Evolutionary conservation across 768 basidiomycete species (phyloP).

Genomic region (Kondoa subrosea): DNA sequence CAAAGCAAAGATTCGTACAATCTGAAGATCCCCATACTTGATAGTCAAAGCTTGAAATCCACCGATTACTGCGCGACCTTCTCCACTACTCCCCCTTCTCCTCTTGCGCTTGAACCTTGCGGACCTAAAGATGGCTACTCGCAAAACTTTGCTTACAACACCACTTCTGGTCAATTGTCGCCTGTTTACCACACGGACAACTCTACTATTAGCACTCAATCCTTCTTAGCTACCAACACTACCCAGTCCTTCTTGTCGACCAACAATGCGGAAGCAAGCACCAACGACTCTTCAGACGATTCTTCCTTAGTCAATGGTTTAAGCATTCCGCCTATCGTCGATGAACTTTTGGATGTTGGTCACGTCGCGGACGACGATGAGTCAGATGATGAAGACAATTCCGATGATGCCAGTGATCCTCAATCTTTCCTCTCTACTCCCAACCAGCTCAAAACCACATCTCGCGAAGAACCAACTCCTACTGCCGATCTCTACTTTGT

Average conservation of each 20-base stretch:
- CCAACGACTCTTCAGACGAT: not conserved
- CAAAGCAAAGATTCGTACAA: slow-evolving; percentile 13
- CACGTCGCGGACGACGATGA: not conserved
- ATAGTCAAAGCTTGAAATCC: slow-evolving; percentile 15
- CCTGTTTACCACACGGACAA: slow-evolving; percentile 10
- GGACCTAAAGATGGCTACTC: slow-evolving; percentile 20
- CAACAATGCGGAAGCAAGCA: not conserved
- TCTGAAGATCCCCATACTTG: slow-evolving; percentile 23
- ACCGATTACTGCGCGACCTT: slow-evolving; percentile 27
- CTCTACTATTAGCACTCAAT: slow-evolving; percentile 15
- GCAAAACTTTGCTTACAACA: slow-evolving; percentile 23
- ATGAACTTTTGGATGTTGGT: not conserved
- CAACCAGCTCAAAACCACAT: slow-evolving; percentile 1
- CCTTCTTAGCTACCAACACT: too few relatives aligned
- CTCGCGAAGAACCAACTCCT: slow-evolving; percentile 7
- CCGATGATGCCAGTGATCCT: not conserved
- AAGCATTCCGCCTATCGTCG: not conserved
- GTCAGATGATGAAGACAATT: not conserved
- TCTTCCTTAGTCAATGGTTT: slow-evolving; percentile 5
- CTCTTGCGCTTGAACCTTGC: slow-evolving; percentile 21
- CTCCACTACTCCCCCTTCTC: slow-evolving; percentile 21
- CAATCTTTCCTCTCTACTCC: not conserved
- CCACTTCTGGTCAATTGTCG: slow-evolving; percentile 21
- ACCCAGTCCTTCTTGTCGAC: slow-evolving; percentile 6
- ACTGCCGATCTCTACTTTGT: slow-evolving; percentile 18